These are phyloP conservation scores for Penicillium digitatum DNA, from an alignment of 2,329 filamentous ascomycete species.

Conservation along the genomic window DNA sequence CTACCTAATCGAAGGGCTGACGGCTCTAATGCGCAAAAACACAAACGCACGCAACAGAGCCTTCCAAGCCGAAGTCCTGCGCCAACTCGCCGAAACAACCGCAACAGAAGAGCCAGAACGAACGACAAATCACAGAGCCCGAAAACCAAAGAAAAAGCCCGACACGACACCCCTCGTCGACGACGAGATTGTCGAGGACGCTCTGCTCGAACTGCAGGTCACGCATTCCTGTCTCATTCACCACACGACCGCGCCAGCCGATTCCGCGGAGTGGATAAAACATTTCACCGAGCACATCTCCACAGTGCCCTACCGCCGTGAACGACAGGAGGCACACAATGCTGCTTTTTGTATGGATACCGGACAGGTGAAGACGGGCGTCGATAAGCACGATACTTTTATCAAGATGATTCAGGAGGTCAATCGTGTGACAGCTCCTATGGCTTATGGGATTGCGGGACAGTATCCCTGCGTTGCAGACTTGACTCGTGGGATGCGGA, in stretches of 20 bases:
- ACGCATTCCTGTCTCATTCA: conserved; percentile 64
- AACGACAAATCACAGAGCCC: conserved; percentile 18
- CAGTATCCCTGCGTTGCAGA: conserved; percentile 57
- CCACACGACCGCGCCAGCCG: conserved; percentile 57
- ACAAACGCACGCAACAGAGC: conserved; percentile 63
- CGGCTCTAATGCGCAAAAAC: conserved; percentile 64
- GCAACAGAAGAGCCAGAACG: conserved; percentile 24
- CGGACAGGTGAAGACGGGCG: conserved; percentile 69
- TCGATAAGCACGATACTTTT: conserved; percentile 63
- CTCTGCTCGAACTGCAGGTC: conserved; percentile 66
- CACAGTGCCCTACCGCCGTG: conserved; percentile 64
- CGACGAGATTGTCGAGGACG: conserved; percentile 67
- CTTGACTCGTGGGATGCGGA: conserved; percentile 58
- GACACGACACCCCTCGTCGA: conserved; percentile 52
- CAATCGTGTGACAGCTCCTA: conserved; percentile 64
- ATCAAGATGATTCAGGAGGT: conserved; percentile 74
- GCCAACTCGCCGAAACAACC: conserved; percentile 40
- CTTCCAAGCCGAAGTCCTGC: conserved; percentile 62
- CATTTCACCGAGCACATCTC: conserved; percentile 75
- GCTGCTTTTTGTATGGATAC: conserved; percentile 71
- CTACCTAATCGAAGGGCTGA: conserved; percentile 69
- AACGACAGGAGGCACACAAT: conserved; percentile 48
- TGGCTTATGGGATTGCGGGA: conserved; percentile 65
- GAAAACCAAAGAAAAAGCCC: conserved; percentile 42
- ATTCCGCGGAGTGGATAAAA: conserved; percentile 69